These are phyloP conservation scores for Cytospora piceicola DNA, from an alignment of 2,329 filamentous ascomycete genomes.

Conservation along the genomic window DNA sequence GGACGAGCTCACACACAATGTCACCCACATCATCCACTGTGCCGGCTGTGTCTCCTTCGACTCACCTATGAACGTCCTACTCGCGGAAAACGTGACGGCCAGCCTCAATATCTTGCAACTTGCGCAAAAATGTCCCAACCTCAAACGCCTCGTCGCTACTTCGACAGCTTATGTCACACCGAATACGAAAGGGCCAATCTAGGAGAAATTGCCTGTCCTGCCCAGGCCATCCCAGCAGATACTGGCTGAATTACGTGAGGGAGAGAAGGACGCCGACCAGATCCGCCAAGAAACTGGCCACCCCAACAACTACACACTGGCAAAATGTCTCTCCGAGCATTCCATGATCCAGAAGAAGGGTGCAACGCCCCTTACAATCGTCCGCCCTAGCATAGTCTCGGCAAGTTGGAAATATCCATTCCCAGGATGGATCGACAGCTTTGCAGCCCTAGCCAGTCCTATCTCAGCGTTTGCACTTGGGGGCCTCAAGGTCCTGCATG, in stretches of 20 bases:
- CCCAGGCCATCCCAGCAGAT: conserved; percentile 22
- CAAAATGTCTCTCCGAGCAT: conserved; percentile 31
- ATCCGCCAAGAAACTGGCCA: conserved; percentile 27
- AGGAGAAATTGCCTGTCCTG: conserved; percentile 22
- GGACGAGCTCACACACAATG: background rate
- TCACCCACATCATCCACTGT: conserved; percentile 30
- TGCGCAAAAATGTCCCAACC: conserved; percentile 11
- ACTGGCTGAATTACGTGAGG: conserved; percentile 19
- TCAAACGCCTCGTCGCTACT: conserved; percentile 26
- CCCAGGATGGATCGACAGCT: conserved; percentile 32
- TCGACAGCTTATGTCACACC: conserved; percentile 30
- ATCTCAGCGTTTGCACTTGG: conserved; percentile 28
- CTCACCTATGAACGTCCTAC: conserved; percentile 14
- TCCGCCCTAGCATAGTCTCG: conserved; percentile 32
- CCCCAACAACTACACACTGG: conserved; percentile 31
- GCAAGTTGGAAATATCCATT: conserved; percentile 25
- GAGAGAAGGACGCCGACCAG: conserved; percentile 13
- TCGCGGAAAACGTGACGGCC: conserved; percentile 27
- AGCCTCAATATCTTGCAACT: conserved; percentile 27
- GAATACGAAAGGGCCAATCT: conserved; percentile 26
- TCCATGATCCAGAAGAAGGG: conserved; percentile 24
- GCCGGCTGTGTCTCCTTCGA: conserved; percentile 31
- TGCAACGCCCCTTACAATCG: conserved; percentile 24
- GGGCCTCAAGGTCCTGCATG: conserved; percentile 28
- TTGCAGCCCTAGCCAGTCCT: conserved; percentile 27